These are phyloP conservation scores for Fusarium sp. DNA, from an alignment of 2,329 filamentous ascomycete species.

Conservation along the genomic window DNA sequence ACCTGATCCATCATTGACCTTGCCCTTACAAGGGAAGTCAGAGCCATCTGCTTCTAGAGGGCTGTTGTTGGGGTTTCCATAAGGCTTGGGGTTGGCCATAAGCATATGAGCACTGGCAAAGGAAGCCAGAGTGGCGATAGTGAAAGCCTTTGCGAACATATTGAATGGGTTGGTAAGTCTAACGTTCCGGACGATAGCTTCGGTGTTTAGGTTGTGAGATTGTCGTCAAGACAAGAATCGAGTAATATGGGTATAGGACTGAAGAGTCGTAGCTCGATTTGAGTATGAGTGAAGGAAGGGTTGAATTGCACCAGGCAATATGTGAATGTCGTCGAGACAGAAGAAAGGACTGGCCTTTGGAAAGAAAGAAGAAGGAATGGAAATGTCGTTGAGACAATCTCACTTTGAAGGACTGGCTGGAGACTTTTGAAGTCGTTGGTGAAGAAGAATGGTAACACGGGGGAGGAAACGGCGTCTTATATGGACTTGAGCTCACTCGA, in stretches of 20 bases:
- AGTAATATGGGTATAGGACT: constrained; percentile 36
- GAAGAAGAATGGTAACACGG: constrained; percentile 19
- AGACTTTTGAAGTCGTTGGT: constrained; percentile 42
- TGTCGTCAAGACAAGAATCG: constrained; percentile 43
- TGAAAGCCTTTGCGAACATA: constrained; percentile 61
- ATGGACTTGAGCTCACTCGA: constrained; percentile 27
- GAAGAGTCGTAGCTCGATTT: constrained; percentile 31
- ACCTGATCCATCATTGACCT: constrained; percentile 55
- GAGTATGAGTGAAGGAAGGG: constrained; percentile 35
- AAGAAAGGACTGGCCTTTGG: constrained; percentile 42
- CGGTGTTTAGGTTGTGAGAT: constrained; percentile 31
- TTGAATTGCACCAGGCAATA: constrained; percentile 43
- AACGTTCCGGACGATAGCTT: constrained; percentile 48
- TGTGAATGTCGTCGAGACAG: constrained; percentile 33
- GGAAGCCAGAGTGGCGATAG: constrained; percentile 65
- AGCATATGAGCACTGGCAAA: constrained; percentile 78
- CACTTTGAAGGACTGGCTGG: constrained; percentile 41
- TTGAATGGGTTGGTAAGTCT: constrained; percentile 47
- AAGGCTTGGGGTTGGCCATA: constrained; percentile 75
- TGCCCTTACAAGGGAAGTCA: constrained; percentile 85
- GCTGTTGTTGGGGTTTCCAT: constrained; percentile 61
- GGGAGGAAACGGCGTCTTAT: constrained; percentile 37
- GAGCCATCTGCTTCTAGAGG: constrained; percentile 69
- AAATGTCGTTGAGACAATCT: constrained; percentile 44
- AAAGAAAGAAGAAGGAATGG: constrained; percentile 41